Base-by-base conservation (phyloP, 371 early-diverging fungal genomes). In the Syncephalastrum sp. region DNA sequence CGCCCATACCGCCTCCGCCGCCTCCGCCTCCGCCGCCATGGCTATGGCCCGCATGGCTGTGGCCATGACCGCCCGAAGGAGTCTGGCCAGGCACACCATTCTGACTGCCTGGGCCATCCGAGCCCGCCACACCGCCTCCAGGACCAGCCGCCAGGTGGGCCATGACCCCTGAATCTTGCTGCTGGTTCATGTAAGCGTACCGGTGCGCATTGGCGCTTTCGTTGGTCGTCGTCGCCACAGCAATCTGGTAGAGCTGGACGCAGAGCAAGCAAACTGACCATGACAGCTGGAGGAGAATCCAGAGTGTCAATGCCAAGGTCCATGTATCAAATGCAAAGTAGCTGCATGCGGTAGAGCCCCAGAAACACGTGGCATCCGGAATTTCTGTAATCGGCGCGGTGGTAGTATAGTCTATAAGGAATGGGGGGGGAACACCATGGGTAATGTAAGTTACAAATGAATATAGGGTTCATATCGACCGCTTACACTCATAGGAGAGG, bases 191-290 rank as follows among this genome's bases (percentile, higher is more conserved):
- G 47, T 79, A 82, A 0, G 70, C 54, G 56, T 86, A 84, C 43
- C 82, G 75, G 41, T 82, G 82, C 10, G 68, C 79, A 46, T 94
- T 96, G 56, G 88, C 80, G 45, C 87, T 72, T 66, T 98, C 98
- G 72, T 96, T 96, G 12, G 97, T 97, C 1, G 98, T 98, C 56
- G 82, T 77, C 6, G 82, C 88, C 7, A 77, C 71, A 0, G 89
- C 79, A 19, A 97, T 82, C 67, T 95, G 96, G 62, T 83, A 89
- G 2, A 81, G 55, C 66, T 98, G 98, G 4, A 84, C 82, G 10
- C 74, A 46, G 27, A 93, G 67, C 51, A 98, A 67, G 55, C 93
- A 82, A 16, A 78, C 57, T 14, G 90, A 84, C 98, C 98, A 98
- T 0, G 83, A 67, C 50, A 87, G 63, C 66, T 96, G 91, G 56